Base-by-base conservation (phyloP, 805 yeast genomes). In the Phaffomyces thermotolerans region DNA sequence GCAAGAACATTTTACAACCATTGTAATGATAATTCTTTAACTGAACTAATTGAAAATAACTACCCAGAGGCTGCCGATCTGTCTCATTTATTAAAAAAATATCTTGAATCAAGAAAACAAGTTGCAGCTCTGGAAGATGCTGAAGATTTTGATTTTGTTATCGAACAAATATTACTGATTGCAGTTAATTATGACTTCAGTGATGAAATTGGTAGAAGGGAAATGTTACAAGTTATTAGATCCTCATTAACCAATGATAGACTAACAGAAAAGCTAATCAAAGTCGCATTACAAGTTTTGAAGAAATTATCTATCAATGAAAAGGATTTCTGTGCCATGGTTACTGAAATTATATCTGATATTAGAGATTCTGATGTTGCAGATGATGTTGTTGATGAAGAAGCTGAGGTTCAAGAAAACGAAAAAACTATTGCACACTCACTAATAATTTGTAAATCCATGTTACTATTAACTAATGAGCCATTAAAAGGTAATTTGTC, bases 131-230 rank as follows among this genome's bases (percentile, higher is more conserved):
- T 35, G 1, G 69, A 67, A 4, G 79, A 80, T 43, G 66, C 75
- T 6, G 69, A 67, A 20, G 88, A 83, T 44, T 58, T 78, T 25
- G 90, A 84, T 49, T 89, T 80, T 57, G 76, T 89, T 38, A 72
- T 89, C 35, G 78, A 79, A 45, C 96, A 93, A 60, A 61, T 91
- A 18, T 59, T 91, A 33, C 62, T 67, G 9, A 74, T 87, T 24
- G 81, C 90, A 1, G 73, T 74, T 25, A 75, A 76, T 33, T 84
- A 83, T 57, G 98, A 93, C 60, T 88, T 78, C 56, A 82, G 88
- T 53, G 97, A 93, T 66, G 96, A 90, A 61, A 75, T 84, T 38
- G 96, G 97, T 18, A 76, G 96, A 57, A 74, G 95, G 59, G 78
- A 79, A 37, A 78, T 88, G 77, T 64, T 84, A 34, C 72, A 69